A percentile compares a stretch with the other conserved stretches of the same genome.
Evolutionary conservation across 1,139 yeast species (phyloP).

Genomic region (Debaryomyces psychrophilus): DNA sequence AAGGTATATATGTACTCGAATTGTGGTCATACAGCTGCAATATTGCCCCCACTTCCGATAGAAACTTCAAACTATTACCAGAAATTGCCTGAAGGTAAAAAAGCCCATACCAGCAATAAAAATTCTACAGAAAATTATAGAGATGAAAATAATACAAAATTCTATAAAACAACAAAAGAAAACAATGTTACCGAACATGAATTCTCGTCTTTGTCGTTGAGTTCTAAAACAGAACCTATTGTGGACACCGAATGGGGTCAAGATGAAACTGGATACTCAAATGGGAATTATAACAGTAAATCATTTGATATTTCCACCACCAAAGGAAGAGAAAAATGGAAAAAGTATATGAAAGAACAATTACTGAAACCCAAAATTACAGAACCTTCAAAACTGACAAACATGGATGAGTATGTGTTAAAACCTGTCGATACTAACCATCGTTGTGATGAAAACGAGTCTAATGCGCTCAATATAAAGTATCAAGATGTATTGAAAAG

Average conservation of each 20-base stretch:
- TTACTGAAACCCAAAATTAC: background rate
- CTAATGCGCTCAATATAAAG: constrained; percentile 15
- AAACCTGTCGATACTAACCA: constrained; percentile 5
- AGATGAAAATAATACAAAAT: background rate
- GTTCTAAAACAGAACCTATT: background rate
- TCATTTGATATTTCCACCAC: constrained; percentile 31
- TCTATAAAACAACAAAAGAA: background rate
- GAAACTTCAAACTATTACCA: background rate
- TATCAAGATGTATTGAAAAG: constrained; percentile 21
- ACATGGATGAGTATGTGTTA: background rate
- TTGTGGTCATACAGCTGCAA: constrained; percentile 11
- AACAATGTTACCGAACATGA: background rate
- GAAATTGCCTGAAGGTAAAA: background rate
- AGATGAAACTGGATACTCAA: background rate
- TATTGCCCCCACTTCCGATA: constrained; percentile 7
- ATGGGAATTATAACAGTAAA: background rate
- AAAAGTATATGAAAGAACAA: constrained; percentile 20
- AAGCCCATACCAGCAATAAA: background rate
- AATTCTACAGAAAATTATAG: background rate
- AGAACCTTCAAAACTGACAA: background rate
- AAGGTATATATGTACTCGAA: constrained; percentile 17
- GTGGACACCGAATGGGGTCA: background rate
- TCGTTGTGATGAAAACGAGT: background rate
- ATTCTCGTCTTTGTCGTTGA: background rate
- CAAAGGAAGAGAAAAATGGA: constrained; percentile 30